A percentile compares a stretch with the other conserved stretches of the same genome.
Conservation (phyloP, 805 yeast genomes). For the Metschnikowia sp. region DNA sequence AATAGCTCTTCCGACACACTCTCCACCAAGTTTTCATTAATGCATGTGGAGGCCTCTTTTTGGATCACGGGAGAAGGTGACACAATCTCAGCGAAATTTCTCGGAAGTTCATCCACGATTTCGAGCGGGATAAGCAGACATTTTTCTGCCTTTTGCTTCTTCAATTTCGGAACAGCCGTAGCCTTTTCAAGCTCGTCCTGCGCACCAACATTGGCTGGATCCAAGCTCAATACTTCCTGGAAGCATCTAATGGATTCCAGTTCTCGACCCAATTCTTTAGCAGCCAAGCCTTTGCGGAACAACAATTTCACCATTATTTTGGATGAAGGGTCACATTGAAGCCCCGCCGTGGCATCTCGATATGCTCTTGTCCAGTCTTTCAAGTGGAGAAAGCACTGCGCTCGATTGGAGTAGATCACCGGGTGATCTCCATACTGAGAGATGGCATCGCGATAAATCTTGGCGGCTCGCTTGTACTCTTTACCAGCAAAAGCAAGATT, state of each 20-base stretch:
- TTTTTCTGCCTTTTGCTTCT: constrained; percentile 12
- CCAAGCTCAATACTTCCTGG: constrained; percentile 37
- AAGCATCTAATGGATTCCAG: constrained; percentile 28
- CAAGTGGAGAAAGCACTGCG: constrained; percentile 59
- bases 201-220: constrained; percentile 40
- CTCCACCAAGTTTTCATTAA: constrained; percentile 1
- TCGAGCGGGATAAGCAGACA: constrained; percentile 29
- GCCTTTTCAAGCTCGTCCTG: constrained; percentile 29
- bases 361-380: constrained; percentile 48
- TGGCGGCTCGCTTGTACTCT: constrained; percentile 49
- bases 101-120: constrained; percentile 45
- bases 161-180: constrained; percentile 1
- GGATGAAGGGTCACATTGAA: constrained; percentile 26
- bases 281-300: constrained; percentile 49
- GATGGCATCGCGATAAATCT: constrained; percentile 55
- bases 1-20: constrained; percentile 10
- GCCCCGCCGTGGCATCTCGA: constrained; percentile 49
- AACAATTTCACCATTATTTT: constrained; percentile 45
- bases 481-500: constrained; percentile 47
- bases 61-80: not conserved
- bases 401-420: constrained; percentile 61
- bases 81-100: constrained; percentile 11
- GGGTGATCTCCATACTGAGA: constrained; percentile 47
- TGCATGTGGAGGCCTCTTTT: not conserved
- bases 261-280: constrained; percentile 24